Evolutionary conservation across 2,329 filamentous ascomycete genomes (phyloP).

Genomic region (Venturia nashicola): DNA sequence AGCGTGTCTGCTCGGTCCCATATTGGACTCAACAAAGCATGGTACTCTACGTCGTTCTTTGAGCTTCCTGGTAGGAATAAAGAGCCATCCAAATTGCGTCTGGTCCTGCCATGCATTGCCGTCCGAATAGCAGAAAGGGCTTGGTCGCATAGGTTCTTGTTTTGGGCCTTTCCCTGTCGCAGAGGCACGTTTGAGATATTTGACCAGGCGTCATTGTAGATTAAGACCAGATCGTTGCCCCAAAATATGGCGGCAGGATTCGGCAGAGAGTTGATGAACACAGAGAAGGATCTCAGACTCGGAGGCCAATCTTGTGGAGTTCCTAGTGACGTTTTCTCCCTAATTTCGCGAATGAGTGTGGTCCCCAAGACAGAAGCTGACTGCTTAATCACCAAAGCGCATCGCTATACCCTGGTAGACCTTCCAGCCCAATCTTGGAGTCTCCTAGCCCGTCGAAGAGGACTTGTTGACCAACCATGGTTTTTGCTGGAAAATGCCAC

Average conservation of each 20-base stretch:
- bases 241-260: conserved; percentile 7
- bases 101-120: conserved; percentile 17
- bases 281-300: conserved; percentile 14
- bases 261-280: conserved; percentile 25
- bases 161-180: conserved; percentile 23
- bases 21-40: neutral
- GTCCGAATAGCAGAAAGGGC: conserved; percentile 22
- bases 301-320: neutral
- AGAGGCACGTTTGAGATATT: conserved; percentile 17
- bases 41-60: neutral
- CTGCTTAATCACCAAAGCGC: conserved; percentile 1
- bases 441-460: neutral
- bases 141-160: conserved; percentile 22
- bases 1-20: neutral
- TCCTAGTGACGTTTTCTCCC: conserved; percentile 4
- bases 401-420: neutral
- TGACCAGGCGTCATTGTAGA: conserved; percentile 22
- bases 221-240: conserved; percentile 5
- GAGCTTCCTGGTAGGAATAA: neutral
- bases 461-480: neutral
- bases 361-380: neutral
- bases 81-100: neutral
- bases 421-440: conserved; percentile 1
- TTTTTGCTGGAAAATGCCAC: neutral
- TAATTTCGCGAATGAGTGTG: neutral